A percentile compares a stretch with the other conserved stretches of the same genome.
Evolutionary conservation across 257 asterid species (phyloP).

Genomic region (Handroanthus guayacan): DNA sequence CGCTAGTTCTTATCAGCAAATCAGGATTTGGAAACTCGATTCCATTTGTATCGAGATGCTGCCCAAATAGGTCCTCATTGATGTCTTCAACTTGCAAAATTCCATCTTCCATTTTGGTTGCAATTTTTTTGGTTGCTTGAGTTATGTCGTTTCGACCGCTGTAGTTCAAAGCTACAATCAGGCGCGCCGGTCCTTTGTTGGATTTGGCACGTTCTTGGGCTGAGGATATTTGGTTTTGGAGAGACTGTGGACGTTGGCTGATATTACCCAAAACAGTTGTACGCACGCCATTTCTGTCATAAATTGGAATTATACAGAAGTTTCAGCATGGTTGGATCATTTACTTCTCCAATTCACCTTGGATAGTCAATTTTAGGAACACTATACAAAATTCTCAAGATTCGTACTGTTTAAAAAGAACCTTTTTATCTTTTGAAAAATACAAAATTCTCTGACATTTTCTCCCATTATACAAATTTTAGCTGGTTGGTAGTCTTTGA

Average conservation of each 20-base stretch:
- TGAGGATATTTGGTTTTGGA: not conserved
- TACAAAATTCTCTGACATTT: no score
- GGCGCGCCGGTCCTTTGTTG: conserved; percentile 27
- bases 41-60: conserved; percentile 30
- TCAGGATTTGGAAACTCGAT: not conserved
- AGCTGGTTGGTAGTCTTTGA: no score
- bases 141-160: conserved; percentile 38
- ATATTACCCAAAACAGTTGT: conserved; percentile 7
- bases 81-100: conserved; percentile 25
- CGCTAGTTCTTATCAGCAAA: conserved; percentile 44
- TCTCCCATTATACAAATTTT: no score
- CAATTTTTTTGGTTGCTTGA: conserved; percentile 36
- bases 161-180: conserved; percentile 37
- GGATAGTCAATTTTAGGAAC: no score
- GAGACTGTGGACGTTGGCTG: not conserved
- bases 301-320: no score
- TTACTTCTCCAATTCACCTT: no score
- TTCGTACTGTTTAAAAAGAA: no score
- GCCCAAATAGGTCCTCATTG: conserved; percentile 16
- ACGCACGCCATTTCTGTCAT: no score
- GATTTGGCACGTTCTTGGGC: not conserved
- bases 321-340: no score
- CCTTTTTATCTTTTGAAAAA: no score
- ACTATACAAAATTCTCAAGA: no score
- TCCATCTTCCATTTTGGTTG: conserved; percentile 35